Evolutionary conservation across 2,329 filamentous ascomycete species (phyloP).

Genomic region (Fusarium odoratissimum): DNA sequence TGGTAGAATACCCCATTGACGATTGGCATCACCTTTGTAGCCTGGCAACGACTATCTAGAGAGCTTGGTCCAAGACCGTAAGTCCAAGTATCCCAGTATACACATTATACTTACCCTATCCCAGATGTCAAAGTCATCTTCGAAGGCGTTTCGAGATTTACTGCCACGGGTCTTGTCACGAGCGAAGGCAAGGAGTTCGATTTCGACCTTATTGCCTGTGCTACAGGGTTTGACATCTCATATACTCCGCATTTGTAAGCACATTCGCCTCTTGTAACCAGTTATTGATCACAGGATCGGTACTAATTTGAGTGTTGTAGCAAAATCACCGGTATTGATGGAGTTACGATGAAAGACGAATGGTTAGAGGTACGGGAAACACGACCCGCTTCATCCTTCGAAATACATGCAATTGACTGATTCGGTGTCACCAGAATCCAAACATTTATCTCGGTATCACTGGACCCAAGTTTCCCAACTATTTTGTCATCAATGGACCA

Average conservation of each 20-base stretch:
- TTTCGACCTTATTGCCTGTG: not conserved
- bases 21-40: accelerated
- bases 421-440: not conserved
- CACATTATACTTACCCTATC: too few relatives aligned
- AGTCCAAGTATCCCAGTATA: not conserved
- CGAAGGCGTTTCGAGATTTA: not conserved
- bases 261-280: accelerated
- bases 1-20: accelerated
- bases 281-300: accelerated
- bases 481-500: not conserved
- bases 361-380: not conserved
- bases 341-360: not conserved
- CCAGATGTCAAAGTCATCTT: not conserved
- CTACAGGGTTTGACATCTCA: not conserved
- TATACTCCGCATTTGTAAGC: not conserved
- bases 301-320: not conserved
- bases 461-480: not conserved
- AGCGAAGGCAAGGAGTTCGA: not conserved
- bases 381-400: not conserved
- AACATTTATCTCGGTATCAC: not conserved
- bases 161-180: not conserved
- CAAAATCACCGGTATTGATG: not conserved
- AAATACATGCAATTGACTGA: not conserved
- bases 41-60: not conserved
- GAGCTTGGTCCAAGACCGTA: not conserved